A percentile compares a stretch with the other conserved stretches of the same genome.
Evolutionary conservation across 352 stramenopile genomes (phyloP).

Genomic region (Phytopythium ostracodes): DNA sequence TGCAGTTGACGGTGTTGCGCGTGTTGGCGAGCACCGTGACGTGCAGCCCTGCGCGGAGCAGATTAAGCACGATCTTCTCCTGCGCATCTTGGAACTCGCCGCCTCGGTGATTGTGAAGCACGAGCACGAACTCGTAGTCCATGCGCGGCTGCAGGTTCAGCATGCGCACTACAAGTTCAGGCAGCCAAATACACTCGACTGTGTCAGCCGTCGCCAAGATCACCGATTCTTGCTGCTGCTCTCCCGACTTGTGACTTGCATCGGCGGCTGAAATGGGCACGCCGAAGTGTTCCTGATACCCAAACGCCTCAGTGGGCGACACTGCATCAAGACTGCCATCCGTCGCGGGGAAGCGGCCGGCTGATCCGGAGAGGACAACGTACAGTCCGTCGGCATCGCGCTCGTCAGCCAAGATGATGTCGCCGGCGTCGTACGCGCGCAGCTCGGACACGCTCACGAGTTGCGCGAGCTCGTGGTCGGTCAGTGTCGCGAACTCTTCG

Average conservation of each 20-base stretch:
- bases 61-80: constrained; percentile 30
- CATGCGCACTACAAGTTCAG: constrained; percentile 46
- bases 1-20: constrained; percentile 31
- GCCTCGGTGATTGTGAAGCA: constrained; percentile 35
- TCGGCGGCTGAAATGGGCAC: constrained; percentile 36
- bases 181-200: constrained; percentile 55
- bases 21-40: constrained; percentile 55
- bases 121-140: constrained; percentile 51
- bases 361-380: constrained; percentile 40
- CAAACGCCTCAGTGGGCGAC: constrained; percentile 23
- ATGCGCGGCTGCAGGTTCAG: constrained; percentile 59
- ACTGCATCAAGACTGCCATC: constrained; percentile 19
- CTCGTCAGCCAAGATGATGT: constrained; percentile 43
- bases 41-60: constrained; percentile 44
- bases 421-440: constrained; percentile 26
- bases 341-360: constrained; percentile 19
- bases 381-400: constrained; percentile 48
- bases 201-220: constrained; percentile 29
- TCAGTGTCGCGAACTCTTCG: constrained; percentile 53
- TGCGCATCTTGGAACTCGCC: constrained; percentile 27
- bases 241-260: constrained; percentile 17
- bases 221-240: constrained; percentile 14
- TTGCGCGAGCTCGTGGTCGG: constrained; percentile 49
- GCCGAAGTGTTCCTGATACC: constrained; percentile 60
- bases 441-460: constrained; percentile 44